These are phyloP conservation scores for Moelleriella libera DNA, from an alignment of 2,329 filamentous ascomycete genomes.

Conservation along the genomic window DNA sequence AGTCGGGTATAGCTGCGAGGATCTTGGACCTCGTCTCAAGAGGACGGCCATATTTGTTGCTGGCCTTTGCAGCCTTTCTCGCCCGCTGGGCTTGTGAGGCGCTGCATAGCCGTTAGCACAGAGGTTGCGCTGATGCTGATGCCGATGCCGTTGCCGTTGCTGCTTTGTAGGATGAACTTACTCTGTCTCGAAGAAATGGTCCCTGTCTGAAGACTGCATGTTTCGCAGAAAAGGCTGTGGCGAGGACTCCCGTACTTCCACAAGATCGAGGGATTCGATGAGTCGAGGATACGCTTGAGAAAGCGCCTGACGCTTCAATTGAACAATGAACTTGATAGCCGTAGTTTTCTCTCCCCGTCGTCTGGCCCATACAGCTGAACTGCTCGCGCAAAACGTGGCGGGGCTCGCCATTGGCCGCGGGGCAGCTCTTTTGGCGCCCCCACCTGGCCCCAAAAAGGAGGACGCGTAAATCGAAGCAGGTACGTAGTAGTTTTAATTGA, in stretches of 20 bases:
- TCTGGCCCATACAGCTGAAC: too few species aligned
- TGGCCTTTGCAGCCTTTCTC: conserved; percentile 54
- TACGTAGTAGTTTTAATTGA: conserved; percentile 3
- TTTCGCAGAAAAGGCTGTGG: conserved; percentile 20
- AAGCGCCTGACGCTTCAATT: too few species aligned
- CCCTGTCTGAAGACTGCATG: conserved; percentile 57
- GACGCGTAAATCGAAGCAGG: too few species aligned
- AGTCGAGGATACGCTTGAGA: too few species aligned
- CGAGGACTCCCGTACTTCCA: too few species aligned
- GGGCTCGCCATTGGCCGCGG: too few species aligned
- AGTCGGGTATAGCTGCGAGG: conserved; percentile 57
- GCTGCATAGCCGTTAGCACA: conserved; percentile 15
- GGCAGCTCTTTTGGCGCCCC: background rate
- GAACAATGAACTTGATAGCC: too few species aligned
- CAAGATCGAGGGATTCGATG: too few species aligned
- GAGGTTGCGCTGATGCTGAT: background rate
- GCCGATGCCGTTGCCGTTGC: background rate
- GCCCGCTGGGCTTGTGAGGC: conserved; percentile 31
- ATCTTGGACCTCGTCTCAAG: conserved; percentile 76
- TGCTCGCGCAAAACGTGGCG: too few species aligned
- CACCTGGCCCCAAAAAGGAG: too few species aligned
- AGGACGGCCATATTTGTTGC: conserved; percentile 71
- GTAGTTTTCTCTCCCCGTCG: too few species aligned
- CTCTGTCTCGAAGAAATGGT: conserved; percentile 90
- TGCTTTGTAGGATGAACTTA: conserved; percentile 25